phyloP scores from a whole-genome alignment of 2,329 filamentous ascomycete genomes.

The Gnomoniopsis sp. region DNA sequence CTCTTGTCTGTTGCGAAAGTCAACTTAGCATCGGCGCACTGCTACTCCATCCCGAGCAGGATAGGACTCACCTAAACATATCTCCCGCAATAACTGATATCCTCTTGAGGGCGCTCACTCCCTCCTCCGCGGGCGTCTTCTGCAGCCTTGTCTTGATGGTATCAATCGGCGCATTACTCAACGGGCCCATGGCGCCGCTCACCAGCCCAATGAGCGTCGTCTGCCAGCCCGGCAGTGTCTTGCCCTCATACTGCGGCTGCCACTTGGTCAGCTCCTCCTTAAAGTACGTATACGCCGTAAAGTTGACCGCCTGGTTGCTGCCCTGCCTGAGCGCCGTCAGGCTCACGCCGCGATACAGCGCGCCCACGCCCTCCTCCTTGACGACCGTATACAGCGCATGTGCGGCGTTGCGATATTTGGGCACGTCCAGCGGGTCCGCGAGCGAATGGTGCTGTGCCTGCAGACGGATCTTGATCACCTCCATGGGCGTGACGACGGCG shows the following conservation, averaged over 20 bases:
- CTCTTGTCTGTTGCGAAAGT: slow-evolving; percentile 63
- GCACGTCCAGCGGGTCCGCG: slow-evolving; percentile 92
- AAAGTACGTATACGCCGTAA: slow-evolving; percentile 95
- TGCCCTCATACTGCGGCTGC: slow-evolving; percentile 65
- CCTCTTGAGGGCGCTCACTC: slow-evolving; percentile 74
- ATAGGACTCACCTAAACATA: slow-evolving; percentile 68
- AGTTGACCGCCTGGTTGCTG: slow-evolving; percentile 97
- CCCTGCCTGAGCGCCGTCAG: slow-evolving; percentile 92
- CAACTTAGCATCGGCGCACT: neutral
- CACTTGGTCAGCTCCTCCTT: slow-evolving; percentile 71
- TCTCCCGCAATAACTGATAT: slow-evolving; percentile 76
- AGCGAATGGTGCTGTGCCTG: slow-evolving; percentile 98
- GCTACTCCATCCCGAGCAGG: neutral
- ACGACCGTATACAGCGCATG: slow-evolving; percentile 82
- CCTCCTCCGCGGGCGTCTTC: slow-evolving; percentile 77
- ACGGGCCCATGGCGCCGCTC: slow-evolving; percentile 88
- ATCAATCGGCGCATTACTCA: slow-evolving; percentile 96
- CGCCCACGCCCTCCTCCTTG: slow-evolving; percentile 82
- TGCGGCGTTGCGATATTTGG: slow-evolving; percentile 95
- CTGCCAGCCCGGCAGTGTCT: slow-evolving; percentile 78
- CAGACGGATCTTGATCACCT: slow-evolving; percentile 97
- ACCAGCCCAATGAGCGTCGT: slow-evolving; percentile 89
- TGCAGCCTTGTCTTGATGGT: slow-evolving; percentile 98
- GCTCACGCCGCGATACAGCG: slow-evolving; percentile 89
- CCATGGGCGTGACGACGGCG: slow-evolving; percentile 95